Percentiles rank a stretch among this genome's conserved stretches.
Evolutionary conservation across 352 stramenopile genomes (phyloP).

Genomic region (Pythium plurisporium): DNA sequence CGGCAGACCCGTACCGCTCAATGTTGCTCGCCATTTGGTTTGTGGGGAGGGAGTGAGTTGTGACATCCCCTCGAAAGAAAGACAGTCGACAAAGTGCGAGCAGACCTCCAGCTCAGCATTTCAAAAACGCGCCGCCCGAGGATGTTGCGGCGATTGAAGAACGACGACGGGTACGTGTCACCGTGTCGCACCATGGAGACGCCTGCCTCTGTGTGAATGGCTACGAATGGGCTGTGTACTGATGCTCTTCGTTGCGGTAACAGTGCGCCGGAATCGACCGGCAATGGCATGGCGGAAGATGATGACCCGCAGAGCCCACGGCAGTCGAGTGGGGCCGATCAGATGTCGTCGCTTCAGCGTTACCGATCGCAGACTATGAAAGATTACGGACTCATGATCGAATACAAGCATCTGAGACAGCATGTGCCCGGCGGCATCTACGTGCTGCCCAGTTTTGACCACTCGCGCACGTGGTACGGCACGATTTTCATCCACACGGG

Average conservation of each 20-base stretch:
- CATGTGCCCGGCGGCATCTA: conserved; percentile 94
- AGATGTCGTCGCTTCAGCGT: conserved; percentile 80
- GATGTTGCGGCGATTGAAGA: conserved; percentile 71
- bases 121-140: neutral
- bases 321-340: conserved; percentile 27
- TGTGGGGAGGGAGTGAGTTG: neutral
- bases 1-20: conserved; percentile 78
- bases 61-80: conserved; percentile 9
- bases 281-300: conserved; percentile 9
- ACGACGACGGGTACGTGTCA: conserved; percentile 49
- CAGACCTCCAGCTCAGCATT: neutral
- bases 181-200: too few relatives aligned
- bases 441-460: conserved; percentile 91
- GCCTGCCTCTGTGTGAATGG: too few relatives aligned
- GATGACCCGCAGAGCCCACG: conserved; percentile 12
- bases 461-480: conserved; percentile 92
- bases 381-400: conserved; percentile 96
- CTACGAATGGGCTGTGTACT: neutral
- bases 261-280: neutral
- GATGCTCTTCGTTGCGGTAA: conserved; percentile 1
- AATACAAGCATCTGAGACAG: conserved; percentile 96
- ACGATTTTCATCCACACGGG: conserved; percentile 95
- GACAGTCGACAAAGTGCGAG: conserved; percentile 31
- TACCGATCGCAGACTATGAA: conserved; percentile 87
- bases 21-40: conserved; percentile 53